These are phyloP conservation scores for Diplodia scrobiculata DNA, from an alignment of 2,329 filamentous ascomycete species.

Conservation along the genomic window DNA sequence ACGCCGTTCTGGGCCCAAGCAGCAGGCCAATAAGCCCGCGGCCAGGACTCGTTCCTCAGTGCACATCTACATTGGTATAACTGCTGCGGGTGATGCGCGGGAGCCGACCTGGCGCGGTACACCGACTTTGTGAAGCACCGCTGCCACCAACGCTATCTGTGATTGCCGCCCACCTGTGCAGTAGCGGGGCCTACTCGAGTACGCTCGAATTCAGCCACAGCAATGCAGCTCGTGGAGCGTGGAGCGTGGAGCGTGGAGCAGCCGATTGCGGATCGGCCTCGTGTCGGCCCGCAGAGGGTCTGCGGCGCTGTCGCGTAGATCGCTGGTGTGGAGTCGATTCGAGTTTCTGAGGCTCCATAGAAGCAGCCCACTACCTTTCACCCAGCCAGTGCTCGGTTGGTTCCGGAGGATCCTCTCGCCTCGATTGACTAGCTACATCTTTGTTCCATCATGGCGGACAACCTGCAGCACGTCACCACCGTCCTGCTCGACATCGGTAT, in stretches of 20 bases:
- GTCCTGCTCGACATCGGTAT: constrained; percentile 63
- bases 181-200: constrained; percentile 2
- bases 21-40: constrained; percentile 13
- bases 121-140: constrained; percentile 20
- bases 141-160: not conserved
- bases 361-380: constrained; percentile 23
- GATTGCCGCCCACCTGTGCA: constrained; percentile 6
- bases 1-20: constrained; percentile 21
- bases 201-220: constrained; percentile 11
- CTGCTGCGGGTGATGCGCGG: not conserved
- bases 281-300: constrained; percentile 28
- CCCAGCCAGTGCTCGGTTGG: constrained; percentile 17
- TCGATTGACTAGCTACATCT: constrained; percentile 15
- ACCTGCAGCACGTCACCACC: constrained; percentile 36
- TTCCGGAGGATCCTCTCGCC: constrained; percentile 19
- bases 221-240: constrained; percentile 10
- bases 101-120: constrained; percentile 3
- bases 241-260: not conserved
- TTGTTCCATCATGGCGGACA: constrained; percentile 32
- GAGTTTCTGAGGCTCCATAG: constrained; percentile 17
- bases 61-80: constrained; percentile 5
- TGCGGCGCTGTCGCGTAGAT: constrained; percentile 16
- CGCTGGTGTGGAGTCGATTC: constrained; percentile 26
- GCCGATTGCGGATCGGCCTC: constrained; percentile 27
- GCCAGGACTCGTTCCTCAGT: not conserved